Base-by-base conservation (phyloP, 768 basidiomycete genomes). In the Lactarius akahatsu region DNA sequence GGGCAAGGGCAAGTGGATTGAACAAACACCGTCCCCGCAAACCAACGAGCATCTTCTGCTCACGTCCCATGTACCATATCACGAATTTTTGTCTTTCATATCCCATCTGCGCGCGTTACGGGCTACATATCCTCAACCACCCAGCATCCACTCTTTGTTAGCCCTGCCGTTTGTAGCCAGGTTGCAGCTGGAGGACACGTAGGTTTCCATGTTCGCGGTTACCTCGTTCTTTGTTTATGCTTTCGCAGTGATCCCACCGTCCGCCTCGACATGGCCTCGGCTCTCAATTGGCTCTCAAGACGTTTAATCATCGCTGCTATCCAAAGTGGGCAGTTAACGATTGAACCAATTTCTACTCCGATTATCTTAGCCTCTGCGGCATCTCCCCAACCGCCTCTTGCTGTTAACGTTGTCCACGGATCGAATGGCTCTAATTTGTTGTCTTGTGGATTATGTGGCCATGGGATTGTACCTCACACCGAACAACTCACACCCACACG, bases 241-340 rank as follows among this genome's bases (percentile, higher is more conserved):
- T 32, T 65, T 64, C 65, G 4, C 75, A 94, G 95, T 28, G 96
- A 99, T 71, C 93, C 96, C 0, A 93, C 95, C 0, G 80, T 97
- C 36, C 88, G 97, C 10, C 83, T 99, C 20, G 97, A 98, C 73
- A 79, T 92, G n/a, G 95, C 97, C 0, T 93, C 96, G 0, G 92
- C 94, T 15, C 80, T 99, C 40, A 95, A 92, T 72, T 98, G 93
- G 92, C 81, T 98, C n/a, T 90, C 91, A 18, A 85, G 95, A 32
- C 87, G 94, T 34, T 87, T 88, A 4, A 90, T 98, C 28, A 82
- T 88, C 4, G 78, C 86, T 30, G 96, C 96, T 6, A 91, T 99
- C 65, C 86, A 98, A 70, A 85, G 83, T 10, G 94, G 94, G 0
- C 91, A 95, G 73, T 83, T 99, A 34, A 86, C 84, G 16, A 88